Conservation (phyloP, 2,329 filamentous ascomycete genomes). For the Ophiostoma quercus region DNA sequence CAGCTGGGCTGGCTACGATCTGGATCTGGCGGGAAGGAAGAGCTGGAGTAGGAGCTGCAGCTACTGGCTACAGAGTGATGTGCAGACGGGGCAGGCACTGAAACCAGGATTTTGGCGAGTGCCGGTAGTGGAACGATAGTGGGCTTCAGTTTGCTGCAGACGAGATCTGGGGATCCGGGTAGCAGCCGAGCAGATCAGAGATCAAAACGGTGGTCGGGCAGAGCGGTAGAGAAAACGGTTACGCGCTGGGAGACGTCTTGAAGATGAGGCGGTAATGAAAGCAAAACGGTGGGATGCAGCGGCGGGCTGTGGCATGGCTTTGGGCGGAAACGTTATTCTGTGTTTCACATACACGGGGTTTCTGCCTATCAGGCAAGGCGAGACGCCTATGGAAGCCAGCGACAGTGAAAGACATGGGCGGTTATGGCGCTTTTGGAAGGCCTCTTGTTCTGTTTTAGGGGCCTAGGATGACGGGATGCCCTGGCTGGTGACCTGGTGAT, state of each 20-base stretch:
- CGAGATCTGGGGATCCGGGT: conserved; percentile 8
- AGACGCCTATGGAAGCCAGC: neutral
- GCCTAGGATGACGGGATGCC: neutral
- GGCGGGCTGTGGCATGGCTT: neutral
- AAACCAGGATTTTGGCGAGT: neutral
- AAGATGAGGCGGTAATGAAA: neutral
- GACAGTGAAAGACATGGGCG: neutral
- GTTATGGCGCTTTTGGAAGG: neutral
- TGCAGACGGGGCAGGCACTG: conserved; percentile 21
- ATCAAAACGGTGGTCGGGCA: conserved; percentile 22
- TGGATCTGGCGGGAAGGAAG: neutral
- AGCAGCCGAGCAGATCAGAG: conserved; percentile 1
- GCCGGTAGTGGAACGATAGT: conserved; percentile 2
- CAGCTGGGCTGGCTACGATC: conserved; percentile 6
- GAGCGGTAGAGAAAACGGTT: conserved; percentile 19
- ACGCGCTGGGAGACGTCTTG: neutral
- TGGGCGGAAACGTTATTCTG: neutral
- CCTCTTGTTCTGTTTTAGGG: neutral
- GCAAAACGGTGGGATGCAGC: neutral
- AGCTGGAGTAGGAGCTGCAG: neutral
- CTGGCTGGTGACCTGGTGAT: neutral
- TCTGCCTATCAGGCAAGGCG: neutral
- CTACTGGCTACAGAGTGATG: conserved; percentile 15
- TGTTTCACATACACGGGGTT: neutral
- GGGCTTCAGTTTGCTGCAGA: neutral